Conservation (phyloP, 2,329 filamentous ascomycete genomes). For the Neopestalotiopsis sp. region DNA sequence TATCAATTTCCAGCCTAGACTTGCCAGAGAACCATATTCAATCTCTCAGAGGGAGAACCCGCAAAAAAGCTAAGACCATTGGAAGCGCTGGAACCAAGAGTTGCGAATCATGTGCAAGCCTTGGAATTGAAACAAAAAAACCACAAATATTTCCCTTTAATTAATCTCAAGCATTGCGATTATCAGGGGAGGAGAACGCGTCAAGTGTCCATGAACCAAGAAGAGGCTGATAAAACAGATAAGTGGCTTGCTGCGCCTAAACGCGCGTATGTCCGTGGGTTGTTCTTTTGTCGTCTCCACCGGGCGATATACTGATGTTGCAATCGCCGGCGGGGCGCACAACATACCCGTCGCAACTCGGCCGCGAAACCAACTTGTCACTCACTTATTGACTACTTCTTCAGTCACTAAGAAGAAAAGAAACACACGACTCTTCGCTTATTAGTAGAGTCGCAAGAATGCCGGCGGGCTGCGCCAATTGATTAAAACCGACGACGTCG, state of each 20-base stretch:
- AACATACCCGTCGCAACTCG: neutral
- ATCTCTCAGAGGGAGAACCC: neutral
- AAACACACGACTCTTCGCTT: no score
- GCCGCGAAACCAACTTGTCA: neutral
- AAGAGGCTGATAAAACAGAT: neutral
- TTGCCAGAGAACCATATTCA: neutral
- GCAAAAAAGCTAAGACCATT: neutral
- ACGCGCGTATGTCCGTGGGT: neutral
- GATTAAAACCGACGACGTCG: no score
- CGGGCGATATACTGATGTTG: neutral
- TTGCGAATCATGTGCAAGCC: no score
- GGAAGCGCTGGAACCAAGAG: neutral
- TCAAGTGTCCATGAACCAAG: neutral
- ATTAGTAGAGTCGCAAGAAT: no score
- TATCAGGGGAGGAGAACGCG: no score
- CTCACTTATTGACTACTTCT: neutral
- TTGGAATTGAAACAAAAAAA: neutral
- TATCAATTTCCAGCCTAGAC: neutral
- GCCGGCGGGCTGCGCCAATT: no score
- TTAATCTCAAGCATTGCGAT: neutral
- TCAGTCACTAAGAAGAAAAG: neutral
- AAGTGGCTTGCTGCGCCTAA: neutral
- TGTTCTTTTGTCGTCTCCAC: neutral
- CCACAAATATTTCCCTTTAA: neutral
- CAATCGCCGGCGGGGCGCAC: neutral